Percentiles rank a stretch among this genome's conserved stretches.
Evolutionary conservation across 305 asterid species (phyloP).

Genomic region (Ruellia speciosa): DNA sequence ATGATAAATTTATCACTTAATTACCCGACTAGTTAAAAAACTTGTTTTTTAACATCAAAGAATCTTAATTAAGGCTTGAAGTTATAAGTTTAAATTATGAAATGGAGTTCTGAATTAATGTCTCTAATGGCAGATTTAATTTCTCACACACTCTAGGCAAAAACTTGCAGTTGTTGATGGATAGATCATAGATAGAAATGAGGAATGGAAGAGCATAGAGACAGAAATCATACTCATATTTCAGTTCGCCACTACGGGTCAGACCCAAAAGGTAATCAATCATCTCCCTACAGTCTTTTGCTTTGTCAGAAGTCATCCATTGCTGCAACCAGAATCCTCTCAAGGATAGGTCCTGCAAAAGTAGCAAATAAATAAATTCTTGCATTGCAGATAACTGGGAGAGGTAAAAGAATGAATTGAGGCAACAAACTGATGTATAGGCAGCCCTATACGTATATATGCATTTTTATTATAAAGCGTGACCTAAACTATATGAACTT

Average conservation of each 20-base stretch:
- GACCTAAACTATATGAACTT: background rate
- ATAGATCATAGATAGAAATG: background rate
- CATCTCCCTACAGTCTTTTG: conserved; percentile 61
- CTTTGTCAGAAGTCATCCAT: conserved; percentile 62
- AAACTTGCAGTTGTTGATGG: background rate
- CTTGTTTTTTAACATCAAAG: no score
- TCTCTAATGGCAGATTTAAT: no score
- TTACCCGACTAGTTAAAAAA: no score
- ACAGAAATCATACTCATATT: conserved; percentile 50
- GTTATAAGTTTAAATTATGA: no score
- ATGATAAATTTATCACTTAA: no score
- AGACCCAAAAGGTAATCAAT: conserved; percentile 65
- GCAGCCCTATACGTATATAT: no score
- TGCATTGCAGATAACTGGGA: background rate
- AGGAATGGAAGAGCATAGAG: conserved; percentile 9
- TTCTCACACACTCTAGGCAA: no score
- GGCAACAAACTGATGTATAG: background rate
- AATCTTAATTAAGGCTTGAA: no score
- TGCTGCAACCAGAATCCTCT: conserved; percentile 94
- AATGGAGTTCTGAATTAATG: no score
- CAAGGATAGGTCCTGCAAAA: conserved; percentile 69
- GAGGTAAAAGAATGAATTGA: background rate
- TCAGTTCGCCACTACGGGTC: conserved; percentile 56
- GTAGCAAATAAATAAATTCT: background rate
- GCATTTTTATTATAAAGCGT: no score